These are phyloP conservation scores for Xylaria intraflava DNA, from an alignment of 495 filamentous ascomycete genomes.

Conservation along the genomic window DNA sequence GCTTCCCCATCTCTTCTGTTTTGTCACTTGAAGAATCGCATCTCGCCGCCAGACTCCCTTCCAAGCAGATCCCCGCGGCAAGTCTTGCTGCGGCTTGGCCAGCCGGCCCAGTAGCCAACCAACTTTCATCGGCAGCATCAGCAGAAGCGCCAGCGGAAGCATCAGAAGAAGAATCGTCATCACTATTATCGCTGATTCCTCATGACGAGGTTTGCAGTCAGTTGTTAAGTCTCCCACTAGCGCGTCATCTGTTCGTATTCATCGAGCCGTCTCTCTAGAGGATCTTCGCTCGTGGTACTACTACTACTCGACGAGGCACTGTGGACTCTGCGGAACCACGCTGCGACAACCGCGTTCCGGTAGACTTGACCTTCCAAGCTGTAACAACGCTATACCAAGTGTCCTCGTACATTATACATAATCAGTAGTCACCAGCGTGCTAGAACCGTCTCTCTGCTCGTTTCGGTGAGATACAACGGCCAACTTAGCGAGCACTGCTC, in stretches of 20 bases:
- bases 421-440: slow-evolving; percentile 13
- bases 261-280: background rate
- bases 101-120: slow-evolving; percentile 10
- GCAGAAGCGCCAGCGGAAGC: background rate
- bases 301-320: background rate
- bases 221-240: slow-evolving; percentile 2
- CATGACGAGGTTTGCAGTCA: background rate
- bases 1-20: background rate
- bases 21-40: background rate
- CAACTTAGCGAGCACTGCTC: background rate
- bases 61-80: slow-evolving; percentile 3
- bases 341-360: slow-evolving; percentile 1
- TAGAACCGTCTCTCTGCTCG: slow-evolving; percentile 11
- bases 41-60: background rate
- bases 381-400: slow-evolving; percentile 12
- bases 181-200: background rate
- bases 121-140: background rate
- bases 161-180: too few species aligned
- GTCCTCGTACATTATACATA: slow-evolving; percentile 11
- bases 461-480: slow-evolving; percentile 8
- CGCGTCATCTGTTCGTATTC: slow-evolving; percentile 5
- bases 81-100: slow-evolving; percentile 10
- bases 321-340: slow-evolving; percentile 1
- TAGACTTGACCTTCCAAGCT: slow-evolving; percentile 12
- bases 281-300: background rate